Evolutionary conservation across 805 yeast genomes (phyloP).

Genomic region (Ogataea ganodermae): DNA sequence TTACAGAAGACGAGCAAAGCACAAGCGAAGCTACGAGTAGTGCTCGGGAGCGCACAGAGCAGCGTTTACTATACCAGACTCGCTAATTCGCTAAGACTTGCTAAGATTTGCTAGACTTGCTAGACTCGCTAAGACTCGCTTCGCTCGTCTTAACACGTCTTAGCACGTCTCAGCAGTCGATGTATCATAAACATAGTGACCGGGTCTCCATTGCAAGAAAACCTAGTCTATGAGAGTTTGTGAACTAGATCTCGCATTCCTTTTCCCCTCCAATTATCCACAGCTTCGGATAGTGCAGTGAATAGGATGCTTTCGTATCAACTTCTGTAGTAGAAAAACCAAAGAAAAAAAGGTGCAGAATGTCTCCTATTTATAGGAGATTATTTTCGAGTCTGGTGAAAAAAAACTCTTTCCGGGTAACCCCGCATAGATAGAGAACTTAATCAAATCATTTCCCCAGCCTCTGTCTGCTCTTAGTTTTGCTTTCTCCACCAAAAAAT

Average conservation of each 20-base stretch:
- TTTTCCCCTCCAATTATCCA: conserved; percentile 49
- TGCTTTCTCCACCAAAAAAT: background rate
- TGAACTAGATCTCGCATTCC: conserved; percentile 38
- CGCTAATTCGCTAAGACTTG: too few species aligned
- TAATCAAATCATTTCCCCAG: background rate
- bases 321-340: conserved; percentile 22
- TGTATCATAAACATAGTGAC: conserved; percentile 44
- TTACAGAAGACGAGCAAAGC: too few species aligned
- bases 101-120: too few species aligned
- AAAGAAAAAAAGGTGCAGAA: background rate
- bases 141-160: too few species aligned
- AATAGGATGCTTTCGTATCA: conserved; percentile 48
- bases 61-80: too few species aligned
- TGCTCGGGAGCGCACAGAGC: too few species aligned
- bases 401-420: background rate
- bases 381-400: too few species aligned
- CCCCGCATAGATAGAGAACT: background rate
- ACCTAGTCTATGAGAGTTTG: conserved; percentile 43
- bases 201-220: conserved; percentile 29
- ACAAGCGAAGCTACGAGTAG: too few species aligned
- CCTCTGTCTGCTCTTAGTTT: too few species aligned
- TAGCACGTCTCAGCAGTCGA: too few species aligned
- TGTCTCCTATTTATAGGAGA: conserved; percentile 1
- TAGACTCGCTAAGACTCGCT: background rate
- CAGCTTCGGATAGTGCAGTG: conserved; percentile 42